Percentiles rank a stretch among this genome's conserved stretches.
These are phyloP conservation scores for Paradendryphiella salina DNA, from an alignment of 2,329 filamentous ascomycete genomes.

Conservation along the genomic window DNA sequence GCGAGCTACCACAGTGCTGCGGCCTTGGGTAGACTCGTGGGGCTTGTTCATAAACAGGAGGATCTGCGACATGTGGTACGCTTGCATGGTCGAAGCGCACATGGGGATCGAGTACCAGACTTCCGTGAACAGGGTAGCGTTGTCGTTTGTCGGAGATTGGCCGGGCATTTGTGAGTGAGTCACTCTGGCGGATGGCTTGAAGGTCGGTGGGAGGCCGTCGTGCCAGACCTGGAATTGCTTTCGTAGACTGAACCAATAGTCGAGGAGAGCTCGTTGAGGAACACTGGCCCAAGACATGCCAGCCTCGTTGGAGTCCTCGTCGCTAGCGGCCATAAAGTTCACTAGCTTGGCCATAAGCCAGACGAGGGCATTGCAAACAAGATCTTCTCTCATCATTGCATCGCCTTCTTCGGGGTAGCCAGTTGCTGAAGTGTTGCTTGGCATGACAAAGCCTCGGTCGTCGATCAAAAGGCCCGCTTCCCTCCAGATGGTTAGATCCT, in stretches of 20 bases:
- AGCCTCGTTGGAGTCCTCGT: conserved; percentile 51
- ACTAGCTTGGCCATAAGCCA: conserved; percentile 69
- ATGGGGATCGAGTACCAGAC: conserved; percentile 66
- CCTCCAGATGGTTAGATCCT: conserved; percentile 65
- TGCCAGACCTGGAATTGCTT: conserved; percentile 63
- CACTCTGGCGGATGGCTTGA: conserved; percentile 59
- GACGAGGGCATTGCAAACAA: conserved; percentile 65
- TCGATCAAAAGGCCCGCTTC: conserved; percentile 65
- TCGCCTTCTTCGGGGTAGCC: conserved; percentile 52
- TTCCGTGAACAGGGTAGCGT: conserved; percentile 55
- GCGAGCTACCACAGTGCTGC: conserved; percentile 58
- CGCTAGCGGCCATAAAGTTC: conserved; percentile 64
- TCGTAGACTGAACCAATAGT: conserved; percentile 59
- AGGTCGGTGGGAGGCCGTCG: conserved; percentile 62
- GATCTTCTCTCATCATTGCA: conserved; percentile 62
- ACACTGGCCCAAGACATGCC: conserved; percentile 50
- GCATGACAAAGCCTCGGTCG: conserved; percentile 55
- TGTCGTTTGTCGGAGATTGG: conserved; percentile 28
- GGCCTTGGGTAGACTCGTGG: conserved; percentile 57
- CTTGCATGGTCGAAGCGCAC: conserved; percentile 68
- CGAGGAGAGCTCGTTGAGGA: conserved; percentile 55
- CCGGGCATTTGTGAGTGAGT: conserved; percentile 41
- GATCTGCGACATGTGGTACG: conserved; percentile 66
- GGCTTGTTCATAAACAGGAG: conserved; percentile 64
- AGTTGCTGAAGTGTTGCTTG: conserved; percentile 49